Evolutionary conservation across 176 grass and related monocot genomes (phyloP), one percentile per base, ranked within the genome.

Genomic region (Avena sativa): DNA sequence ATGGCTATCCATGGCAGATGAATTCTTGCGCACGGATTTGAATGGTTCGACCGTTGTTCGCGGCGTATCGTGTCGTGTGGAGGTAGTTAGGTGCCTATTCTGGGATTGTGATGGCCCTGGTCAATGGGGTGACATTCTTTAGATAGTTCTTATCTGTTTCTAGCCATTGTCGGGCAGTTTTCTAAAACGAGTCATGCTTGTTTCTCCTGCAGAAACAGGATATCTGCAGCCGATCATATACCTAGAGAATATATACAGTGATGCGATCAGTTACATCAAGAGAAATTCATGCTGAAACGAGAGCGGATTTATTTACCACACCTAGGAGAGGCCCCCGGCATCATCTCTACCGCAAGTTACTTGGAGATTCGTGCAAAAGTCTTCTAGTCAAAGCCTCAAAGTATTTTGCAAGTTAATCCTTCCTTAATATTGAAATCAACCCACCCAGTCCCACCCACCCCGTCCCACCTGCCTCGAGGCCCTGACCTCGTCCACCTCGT

Each of bases 81-180:
- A 12, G 63, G 70, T 85, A 5, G 75, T 43, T 74, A 32, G 1
- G 2, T 47, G 76, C 60, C 86, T 88, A 91, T 88, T 88, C 70
- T 6, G 23, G 86, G 76, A 76, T 76, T 48, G 34, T 26, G 65
- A 46, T 50, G 58, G n/a, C 19, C 46, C 34, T 59, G 89, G 86
- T 85, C 76, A 87, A 80, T 12, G 36, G 63, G 46, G 49, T 65
- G 2, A 17, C 43, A 76, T 32, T 55, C 14, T 76, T 32, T 51
- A 17, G 8, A 30, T 0, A 55, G 49, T 76, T 76, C 73, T 76
- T 76, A 30, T 30, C 47, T 76, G 73, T 76, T 53, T 76, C 74
- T 55, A 2, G 71, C 12, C 43, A 49, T 73, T 48, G 40, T 47
- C 10, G 5, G 68, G 16, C 68, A 11, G 16, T 9, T 44, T 73